These are phyloP conservation scores for Priceomyces haplophilus DNA, from an alignment of 805 yeast genomes.

Conservation along the genomic window DNA sequence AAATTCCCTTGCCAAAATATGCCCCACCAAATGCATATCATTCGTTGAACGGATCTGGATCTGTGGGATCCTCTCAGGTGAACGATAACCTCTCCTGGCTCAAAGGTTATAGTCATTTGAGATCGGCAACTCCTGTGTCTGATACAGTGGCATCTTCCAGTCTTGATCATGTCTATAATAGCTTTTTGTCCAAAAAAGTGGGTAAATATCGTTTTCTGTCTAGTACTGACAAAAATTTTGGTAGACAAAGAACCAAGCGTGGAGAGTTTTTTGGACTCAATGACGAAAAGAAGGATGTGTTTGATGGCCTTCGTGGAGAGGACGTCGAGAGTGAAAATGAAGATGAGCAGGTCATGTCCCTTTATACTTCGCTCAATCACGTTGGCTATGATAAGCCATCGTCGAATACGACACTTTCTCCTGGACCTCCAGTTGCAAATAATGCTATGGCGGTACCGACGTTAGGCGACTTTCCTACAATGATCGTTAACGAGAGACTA, in stretches of 20 bases:
- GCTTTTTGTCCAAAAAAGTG: slow-evolving; percentile 18
- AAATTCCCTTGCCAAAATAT: slow-evolving; percentile 48
- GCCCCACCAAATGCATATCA: slow-evolving; percentile 2
- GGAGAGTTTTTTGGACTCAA: slow-evolving; percentile 5
- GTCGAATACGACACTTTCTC: slow-evolving; percentile 21
- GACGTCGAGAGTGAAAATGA: slow-evolving; percentile 45
- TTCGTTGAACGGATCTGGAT: background rate
- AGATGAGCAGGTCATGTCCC: slow-evolving; percentile 68
- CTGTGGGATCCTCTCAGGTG: background rate
- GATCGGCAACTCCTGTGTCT: slow-evolving; percentile 12
- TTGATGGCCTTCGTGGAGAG: slow-evolving; percentile 12
- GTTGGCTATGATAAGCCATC: slow-evolving; percentile 21
- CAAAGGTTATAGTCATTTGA: slow-evolving; percentile 25
- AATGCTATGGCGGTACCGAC: slow-evolving; percentile 35
- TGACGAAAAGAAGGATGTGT: slow-evolving; percentile 10
- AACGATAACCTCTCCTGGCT: slow-evolving; percentile 21
- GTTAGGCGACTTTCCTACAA: slow-evolving; percentile 40
- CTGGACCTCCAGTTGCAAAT: slow-evolving; percentile 11
- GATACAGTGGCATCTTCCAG: slow-evolving; percentile 19
- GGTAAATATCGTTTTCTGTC: slow-evolving; percentile 14
- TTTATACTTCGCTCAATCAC: slow-evolving; percentile 52
- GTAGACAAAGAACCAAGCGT: slow-evolving; percentile 7
- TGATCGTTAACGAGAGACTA: slow-evolving; percentile 28
- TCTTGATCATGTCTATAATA: slow-evolving; percentile 26
- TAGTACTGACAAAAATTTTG: slow-evolving; percentile 14